A percentile compares a stretch with the other conserved stretches of the same genome.
phyloP scores from a whole-genome alignment of 2,329 filamentous ascomycete genomes.

The Ophiostoma fasciatum region DNA sequence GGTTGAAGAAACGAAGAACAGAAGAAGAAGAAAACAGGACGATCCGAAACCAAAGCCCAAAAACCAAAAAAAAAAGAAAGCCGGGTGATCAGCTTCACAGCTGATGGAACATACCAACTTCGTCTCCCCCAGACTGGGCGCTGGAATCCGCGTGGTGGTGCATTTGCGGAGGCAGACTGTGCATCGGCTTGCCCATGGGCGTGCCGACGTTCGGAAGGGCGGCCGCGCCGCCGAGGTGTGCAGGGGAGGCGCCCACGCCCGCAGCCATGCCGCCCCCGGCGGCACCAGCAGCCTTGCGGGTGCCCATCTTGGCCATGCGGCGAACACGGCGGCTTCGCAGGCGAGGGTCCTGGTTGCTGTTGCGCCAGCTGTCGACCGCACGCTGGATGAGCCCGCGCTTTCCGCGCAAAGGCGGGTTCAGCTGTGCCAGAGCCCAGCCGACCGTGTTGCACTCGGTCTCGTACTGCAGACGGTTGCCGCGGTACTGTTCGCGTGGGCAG shows the following conservation, averaged over 20 bases:
- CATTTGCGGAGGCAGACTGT: constrained; percentile 53
- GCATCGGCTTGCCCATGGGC: constrained; percentile 51
- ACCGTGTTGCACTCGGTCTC: constrained; percentile 98
- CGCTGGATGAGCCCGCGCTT: constrained; percentile 94
- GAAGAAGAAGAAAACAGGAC: constrained; percentile 9
- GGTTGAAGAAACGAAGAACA: constrained; percentile 11
- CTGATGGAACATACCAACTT: constrained; percentile 98
- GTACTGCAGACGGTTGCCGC: constrained; percentile 87
- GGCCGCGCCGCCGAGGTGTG: constrained; percentile 32
- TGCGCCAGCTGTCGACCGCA: constrained; percentile 96
- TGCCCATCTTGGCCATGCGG: constrained; percentile 92
- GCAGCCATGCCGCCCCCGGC: constrained; percentile 25
- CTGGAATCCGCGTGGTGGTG: constrained; percentile 59
- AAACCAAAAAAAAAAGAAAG: not conserved
- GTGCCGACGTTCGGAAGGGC: constrained; percentile 42
- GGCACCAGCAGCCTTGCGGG: constrained; percentile 49
- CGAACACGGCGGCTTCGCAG: constrained; percentile 83
- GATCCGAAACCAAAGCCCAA: constrained; percentile 13
- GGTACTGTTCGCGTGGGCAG: constrained; percentile 89
- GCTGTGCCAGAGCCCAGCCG: constrained; percentile 93
- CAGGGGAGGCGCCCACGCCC: constrained; percentile 8
- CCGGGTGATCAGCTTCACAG: constrained; percentile 38
- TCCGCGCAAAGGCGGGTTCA: constrained; percentile 80
- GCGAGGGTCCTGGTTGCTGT: constrained; percentile 93
- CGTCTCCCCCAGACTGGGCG: constrained; percentile 54